Evolutionary conservation across 441 rosid genomes (phyloP).

Genomic region (Euphorbia schlechtendalii): DNA sequence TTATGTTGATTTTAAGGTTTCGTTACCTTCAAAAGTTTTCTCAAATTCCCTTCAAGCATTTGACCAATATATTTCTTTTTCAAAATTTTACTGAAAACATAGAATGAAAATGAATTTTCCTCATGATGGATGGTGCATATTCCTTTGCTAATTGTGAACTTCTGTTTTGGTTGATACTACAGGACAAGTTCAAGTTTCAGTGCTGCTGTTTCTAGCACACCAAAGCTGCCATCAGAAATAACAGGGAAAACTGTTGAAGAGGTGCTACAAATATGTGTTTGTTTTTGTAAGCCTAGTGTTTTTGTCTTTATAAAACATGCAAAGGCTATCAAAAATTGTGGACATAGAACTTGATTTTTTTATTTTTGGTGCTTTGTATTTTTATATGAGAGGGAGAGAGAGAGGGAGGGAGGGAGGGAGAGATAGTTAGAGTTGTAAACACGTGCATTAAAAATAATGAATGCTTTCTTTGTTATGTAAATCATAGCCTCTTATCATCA

Average conservation of each 20-base stretch:
- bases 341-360: neutral
- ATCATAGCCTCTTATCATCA: neutral
- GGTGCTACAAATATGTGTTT: constrained; percentile 30
- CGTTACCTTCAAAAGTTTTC: neutral
- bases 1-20: neutral
- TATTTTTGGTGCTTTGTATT: neutral
- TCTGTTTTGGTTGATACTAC: constrained; percentile 1
- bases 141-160: neutral
- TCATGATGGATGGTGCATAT: neutral
- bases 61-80: neutral
- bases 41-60: neutral
- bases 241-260: constrained; percentile 93
- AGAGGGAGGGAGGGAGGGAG: neutral
- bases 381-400: neutral
- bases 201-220: constrained; percentile 43
- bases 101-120: neutral
- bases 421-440: neutral
- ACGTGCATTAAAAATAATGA: neutral
- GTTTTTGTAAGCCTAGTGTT: neutral
- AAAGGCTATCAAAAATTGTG: no score
- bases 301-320: neutral
- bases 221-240: constrained; percentile 82
- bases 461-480: neutral
- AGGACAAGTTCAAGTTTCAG: constrained; percentile 54
- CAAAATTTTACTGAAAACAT: neutral